A percentile compares a stretch with the other conserved stretches of the same genome.
Conservation (phyloP, 2,329 filamentous ascomycete genomes). For the Arthrobotrys megalospora region DNA sequence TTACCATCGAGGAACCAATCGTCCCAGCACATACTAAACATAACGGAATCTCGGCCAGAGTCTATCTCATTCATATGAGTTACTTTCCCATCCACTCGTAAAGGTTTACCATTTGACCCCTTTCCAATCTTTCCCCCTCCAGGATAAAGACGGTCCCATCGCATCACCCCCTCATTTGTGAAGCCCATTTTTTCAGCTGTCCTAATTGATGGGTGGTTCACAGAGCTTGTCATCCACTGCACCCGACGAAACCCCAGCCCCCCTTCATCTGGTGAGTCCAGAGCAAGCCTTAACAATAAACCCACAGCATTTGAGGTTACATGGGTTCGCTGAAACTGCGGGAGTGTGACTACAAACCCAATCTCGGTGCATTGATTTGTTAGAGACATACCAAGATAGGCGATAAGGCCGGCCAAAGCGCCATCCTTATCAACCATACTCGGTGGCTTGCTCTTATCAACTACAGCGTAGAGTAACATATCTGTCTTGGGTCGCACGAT, state of each 20-base stretch:
- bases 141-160: constrained; percentile 66
- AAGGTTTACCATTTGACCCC: constrained; percentile 63
- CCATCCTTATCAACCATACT: constrained; percentile 64
- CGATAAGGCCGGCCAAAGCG: constrained; percentile 65
- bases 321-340: constrained; percentile 66
- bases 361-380: constrained; percentile 64
- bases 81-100: constrained; percentile 45
- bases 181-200: constrained; percentile 67
- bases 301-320: constrained; percentile 67
- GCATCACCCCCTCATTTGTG: constrained; percentile 65
- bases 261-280: constrained; percentile 62
- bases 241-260: constrained; percentile 65
- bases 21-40: constrained; percentile 66
- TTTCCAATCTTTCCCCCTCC: constrained; percentile 63
- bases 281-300: constrained; percentile 66
- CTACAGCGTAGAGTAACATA: constrained; percentile 63
- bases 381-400: constrained; percentile 63
- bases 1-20: constrained; percentile 63
- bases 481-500: constrained; percentile 23
- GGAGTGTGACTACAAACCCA: constrained; percentile 67
- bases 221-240: constrained; percentile 66
- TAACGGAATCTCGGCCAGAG: constrained; percentile 64
- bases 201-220: constrained; percentile 64
- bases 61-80: constrained; percentile 62
- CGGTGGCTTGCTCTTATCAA: constrained; percentile 65